phyloP scores from a whole-genome alignment of 2,329 filamentous ascomycete genomes.

The Fusarium multiceps region DNA sequence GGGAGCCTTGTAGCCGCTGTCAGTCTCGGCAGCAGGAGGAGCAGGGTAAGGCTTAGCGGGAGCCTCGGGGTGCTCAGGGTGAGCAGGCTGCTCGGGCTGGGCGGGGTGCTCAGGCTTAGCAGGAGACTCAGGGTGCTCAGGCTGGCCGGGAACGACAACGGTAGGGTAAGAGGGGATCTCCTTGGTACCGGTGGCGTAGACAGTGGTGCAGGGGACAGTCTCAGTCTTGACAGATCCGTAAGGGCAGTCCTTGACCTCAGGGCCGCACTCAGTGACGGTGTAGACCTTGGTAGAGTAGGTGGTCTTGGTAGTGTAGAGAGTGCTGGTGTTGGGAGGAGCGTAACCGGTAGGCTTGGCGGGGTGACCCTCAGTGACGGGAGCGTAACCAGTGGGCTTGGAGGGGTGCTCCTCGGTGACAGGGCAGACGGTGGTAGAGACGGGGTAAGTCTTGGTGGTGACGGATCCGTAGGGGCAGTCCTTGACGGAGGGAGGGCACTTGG shows the following conservation, averaged over 20 bases:
- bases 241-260: constrained; percentile 48
- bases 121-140: constrained; percentile 9
- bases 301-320: constrained; percentile 49
- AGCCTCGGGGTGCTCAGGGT: not conserved
- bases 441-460: constrained; percentile 32
- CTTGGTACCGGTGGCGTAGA: constrained; percentile 27
- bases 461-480: constrained; percentile 50
- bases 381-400: constrained; percentile 31
- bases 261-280: constrained; percentile 50
- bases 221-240: constrained; percentile 47
- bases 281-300: constrained; percentile 49
- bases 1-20: constrained; percentile 20
- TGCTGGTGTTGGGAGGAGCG: constrained; percentile 34
- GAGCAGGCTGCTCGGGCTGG: constrained; percentile 12
- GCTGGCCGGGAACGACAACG: constrained; percentile 26
- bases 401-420: constrained; percentile 33
- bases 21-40: constrained; percentile 22
- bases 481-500: constrained; percentile 27
- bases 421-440: constrained; percentile 38
- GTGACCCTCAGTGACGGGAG: constrained; percentile 26
- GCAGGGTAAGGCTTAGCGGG: constrained; percentile 20
- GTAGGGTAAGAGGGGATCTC: constrained; percentile 38
- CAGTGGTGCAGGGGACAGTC: constrained; percentile 24
- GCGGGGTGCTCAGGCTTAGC: constrained; percentile 3
- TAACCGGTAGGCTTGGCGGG: constrained; percentile 29